Percentiles rank a stretch among this genome's conserved stretches.
These are phyloP conservation scores for Daldinia childiae DNA, from an alignment of 495 filamentous ascomycete genomes.

Conservation along the genomic window DNA sequence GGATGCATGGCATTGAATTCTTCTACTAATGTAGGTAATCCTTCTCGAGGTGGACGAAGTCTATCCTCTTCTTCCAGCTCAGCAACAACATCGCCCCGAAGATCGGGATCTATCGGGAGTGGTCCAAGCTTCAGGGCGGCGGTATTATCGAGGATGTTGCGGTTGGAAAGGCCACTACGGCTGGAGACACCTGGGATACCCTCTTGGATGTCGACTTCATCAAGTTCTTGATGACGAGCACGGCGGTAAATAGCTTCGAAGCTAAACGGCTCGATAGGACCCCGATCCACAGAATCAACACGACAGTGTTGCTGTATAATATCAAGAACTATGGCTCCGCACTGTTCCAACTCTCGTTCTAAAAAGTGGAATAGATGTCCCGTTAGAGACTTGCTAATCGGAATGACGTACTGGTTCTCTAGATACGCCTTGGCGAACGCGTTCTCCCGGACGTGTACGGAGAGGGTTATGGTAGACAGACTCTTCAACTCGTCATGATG, in stretches of 20 bases:
- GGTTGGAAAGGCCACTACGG: slow-evolving; percentile 78
- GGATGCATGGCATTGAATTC: slow-evolving; percentile 76
- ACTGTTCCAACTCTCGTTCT: slow-evolving; percentile 80
- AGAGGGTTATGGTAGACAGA: slow-evolving; percentile 73
- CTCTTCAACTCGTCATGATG: slow-evolving; percentile 79
- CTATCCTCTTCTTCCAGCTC: slow-evolving; percentile 83
- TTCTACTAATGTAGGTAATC: slow-evolving; percentile 72
- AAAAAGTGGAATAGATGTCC: slow-evolving; percentile 85
- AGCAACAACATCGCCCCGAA: slow-evolving; percentile 81
- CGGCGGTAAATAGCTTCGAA: slow-evolving; percentile 83
- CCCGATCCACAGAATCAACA: slow-evolving; percentile 76
- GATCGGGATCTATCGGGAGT: slow-evolving; percentile 78
- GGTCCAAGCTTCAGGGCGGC: slow-evolving; percentile 78
- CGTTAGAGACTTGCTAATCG: slow-evolving; percentile 80
- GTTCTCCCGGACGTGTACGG: slow-evolving; percentile 79
- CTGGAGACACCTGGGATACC: slow-evolving; percentile 87
- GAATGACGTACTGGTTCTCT: slow-evolving; percentile 85
- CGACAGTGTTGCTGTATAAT: slow-evolving; percentile 79
- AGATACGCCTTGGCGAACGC: slow-evolving; percentile 77
- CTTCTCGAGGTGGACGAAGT: slow-evolving; percentile 71
- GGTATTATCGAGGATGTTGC: slow-evolving; percentile 66
- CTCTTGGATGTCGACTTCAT: slow-evolving; percentile 85
- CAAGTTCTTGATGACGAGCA: slow-evolving; percentile 57
- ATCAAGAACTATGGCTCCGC: slow-evolving; percentile 77
- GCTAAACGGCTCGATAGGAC: slow-evolving; percentile 78